Conservation (phyloP, 2,329 filamentous ascomycete genomes). For the Exophiala viscosa region DNA sequence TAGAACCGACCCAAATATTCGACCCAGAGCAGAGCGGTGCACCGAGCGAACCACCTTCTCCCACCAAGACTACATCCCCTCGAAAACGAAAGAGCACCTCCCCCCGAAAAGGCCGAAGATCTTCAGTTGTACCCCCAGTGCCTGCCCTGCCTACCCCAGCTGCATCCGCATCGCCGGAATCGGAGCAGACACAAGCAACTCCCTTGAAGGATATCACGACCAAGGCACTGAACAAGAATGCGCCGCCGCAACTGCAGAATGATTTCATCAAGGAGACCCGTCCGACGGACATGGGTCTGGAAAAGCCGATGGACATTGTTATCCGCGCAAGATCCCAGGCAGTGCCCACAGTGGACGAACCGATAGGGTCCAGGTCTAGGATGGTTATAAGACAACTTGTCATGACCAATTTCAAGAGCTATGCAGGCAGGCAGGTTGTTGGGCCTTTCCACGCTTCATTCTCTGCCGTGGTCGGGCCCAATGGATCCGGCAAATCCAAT, state of each 20-base stretch:
- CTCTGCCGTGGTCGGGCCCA: constrained; percentile 94
- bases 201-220: constrained; percentile 73
- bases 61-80: constrained; percentile 54
- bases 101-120: constrained; percentile 39
- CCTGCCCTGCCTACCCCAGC: constrained; percentile 44
- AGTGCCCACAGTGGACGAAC: constrained; percentile 64
- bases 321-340: constrained; percentile 69
- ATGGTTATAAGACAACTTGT: constrained; percentile 91
- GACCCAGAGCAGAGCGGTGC: constrained; percentile 53
- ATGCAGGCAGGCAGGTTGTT: constrained; percentile 90
- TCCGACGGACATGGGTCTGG: constrained; percentile 71
- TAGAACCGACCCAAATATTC: constrained; percentile 60
- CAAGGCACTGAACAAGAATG: constrained; percentile 61
- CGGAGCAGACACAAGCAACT: constrained; percentile 50
- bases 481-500: constrained; percentile 97
- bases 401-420: constrained; percentile 97
- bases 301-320: constrained; percentile 91
- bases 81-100: constrained; percentile 65
- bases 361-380: constrained; percentile 72
- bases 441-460: constrained; percentile 96
- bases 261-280: constrained; percentile 67
- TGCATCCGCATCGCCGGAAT: constrained; percentile 56
- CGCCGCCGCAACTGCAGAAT: constrained; percentile 40
- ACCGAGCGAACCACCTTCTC: constrained; percentile 48
- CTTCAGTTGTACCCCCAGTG: constrained; percentile 32